phyloP scores from a whole-genome alignment of 208 protist species.

The Trypanosoma caninum region DNA sequence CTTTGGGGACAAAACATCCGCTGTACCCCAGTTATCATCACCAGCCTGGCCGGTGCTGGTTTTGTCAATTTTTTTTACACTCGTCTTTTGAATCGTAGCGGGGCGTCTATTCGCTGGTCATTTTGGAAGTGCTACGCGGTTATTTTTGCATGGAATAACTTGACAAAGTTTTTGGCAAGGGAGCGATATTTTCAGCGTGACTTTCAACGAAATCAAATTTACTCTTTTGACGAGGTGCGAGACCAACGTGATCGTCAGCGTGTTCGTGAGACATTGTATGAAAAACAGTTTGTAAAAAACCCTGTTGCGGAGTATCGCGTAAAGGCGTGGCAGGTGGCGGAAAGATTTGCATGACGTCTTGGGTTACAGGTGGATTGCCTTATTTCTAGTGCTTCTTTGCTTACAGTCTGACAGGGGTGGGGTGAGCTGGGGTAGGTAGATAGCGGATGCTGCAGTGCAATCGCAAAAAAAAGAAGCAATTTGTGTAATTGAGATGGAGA shows the following conservation, averaged over 20 bases:
- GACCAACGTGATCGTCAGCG: conserved; percentile 81
- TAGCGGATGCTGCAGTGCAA: no score
- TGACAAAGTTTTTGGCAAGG: conserved; percentile 79
- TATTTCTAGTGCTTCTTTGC: no score
- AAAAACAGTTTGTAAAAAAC: conserved; percentile 84
- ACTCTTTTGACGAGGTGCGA: conserved; percentile 78
- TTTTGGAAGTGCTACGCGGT: conserved; percentile 69
- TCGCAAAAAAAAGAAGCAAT: no score
- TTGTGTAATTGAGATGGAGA: no score
- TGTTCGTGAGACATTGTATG: conserved; percentile 82
- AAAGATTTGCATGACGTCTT: conserved; percentile 61
- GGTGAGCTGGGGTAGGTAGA: no score
- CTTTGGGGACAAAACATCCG: conserved; percentile 65
- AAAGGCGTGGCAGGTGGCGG: conserved; percentile 86
- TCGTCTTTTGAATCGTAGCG: conserved; percentile 63
- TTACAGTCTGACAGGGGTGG: no score
- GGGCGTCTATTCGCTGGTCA: conserved; percentile 72
- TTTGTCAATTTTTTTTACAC: conserved; percentile 82
- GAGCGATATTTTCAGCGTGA: conserved; percentile 85
- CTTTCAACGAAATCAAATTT: conserved; percentile 87
- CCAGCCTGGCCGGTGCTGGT: conserved; percentile 61
- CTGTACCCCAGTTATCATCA: conserved; percentile 73
- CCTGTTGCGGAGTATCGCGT: conserved; percentile 82
- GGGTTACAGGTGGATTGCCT: neutral
- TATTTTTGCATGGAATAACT: conserved; percentile 81